Evolutionary conservation across 2,329 filamentous ascomycete species (phyloP).

Genomic region (Metarhizium sp.): DNA sequence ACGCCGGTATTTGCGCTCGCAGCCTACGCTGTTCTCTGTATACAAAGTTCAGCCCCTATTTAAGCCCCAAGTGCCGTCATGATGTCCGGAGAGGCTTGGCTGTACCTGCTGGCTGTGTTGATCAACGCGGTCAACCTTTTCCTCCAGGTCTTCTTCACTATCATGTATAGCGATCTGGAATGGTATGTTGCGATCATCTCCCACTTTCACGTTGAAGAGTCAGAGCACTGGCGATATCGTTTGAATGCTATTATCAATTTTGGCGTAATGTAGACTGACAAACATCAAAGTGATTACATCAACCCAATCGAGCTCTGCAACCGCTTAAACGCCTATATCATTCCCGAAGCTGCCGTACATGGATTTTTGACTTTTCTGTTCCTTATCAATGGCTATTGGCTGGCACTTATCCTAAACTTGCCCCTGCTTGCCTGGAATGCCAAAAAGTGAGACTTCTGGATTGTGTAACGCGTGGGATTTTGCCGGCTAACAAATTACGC

Average conservation of each 20-base stretch:
- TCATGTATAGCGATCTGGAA: slow-evolving; percentile 99
- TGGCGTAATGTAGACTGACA: not conserved
- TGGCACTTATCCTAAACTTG: slow-evolving; percentile 84
- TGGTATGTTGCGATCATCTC: slow-evolving; percentile 55
- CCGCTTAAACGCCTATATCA: slow-evolving; percentile 98
- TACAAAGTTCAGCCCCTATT: not conserved
- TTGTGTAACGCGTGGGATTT: not conserved
- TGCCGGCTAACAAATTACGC: not conserved
- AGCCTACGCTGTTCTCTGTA: not conserved
- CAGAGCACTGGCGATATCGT: too few species aligned
- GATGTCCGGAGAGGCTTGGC: slow-evolving; percentile 97
- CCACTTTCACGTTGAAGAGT: not conserved
- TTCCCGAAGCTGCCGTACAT: slow-evolving; percentile 96
- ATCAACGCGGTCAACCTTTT: slow-evolving; percentile 99
- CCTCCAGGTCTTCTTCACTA: slow-evolving; percentile 99
- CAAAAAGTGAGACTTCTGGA: slow-evolving; percentile 74
- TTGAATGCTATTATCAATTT: too few species aligned
- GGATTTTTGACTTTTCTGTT: slow-evolving; percentile 93
- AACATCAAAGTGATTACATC: slow-evolving; percentile 76
- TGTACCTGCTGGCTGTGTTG: slow-evolving; percentile 94
- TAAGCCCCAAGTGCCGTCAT: slow-evolving; percentile 14
- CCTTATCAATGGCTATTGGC: slow-evolving; percentile 97
- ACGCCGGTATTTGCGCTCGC: not conserved
- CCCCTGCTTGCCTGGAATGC: slow-evolving; percentile 87
- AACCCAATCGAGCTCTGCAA: slow-evolving; percentile 99